These are phyloP conservation scores for Sporobolomyces roseus DNA, from an alignment of 768 basidiomycete species.

Conservation along the genomic window DNA sequence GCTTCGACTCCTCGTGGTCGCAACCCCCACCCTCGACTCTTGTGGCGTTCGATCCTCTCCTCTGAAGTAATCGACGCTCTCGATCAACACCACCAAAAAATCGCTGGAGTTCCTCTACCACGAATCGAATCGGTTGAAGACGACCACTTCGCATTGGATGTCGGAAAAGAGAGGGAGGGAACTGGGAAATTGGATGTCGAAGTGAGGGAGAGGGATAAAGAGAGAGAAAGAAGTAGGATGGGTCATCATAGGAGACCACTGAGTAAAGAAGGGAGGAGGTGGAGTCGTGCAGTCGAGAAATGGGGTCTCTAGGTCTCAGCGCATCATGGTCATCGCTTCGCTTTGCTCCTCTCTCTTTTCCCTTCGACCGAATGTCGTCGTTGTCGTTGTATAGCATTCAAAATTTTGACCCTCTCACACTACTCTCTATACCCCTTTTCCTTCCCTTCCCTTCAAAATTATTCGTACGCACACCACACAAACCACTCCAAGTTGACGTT, in stretches of 20 bases:
- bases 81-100: conserved; percentile 25
- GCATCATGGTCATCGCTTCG: background rate
- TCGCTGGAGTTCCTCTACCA: conserved; percentile 27
- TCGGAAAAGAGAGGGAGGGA: conserved; percentile 20
- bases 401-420: too few species aligned
- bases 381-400: too few species aligned
- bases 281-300: conserved; percentile 30
- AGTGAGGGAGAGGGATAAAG: conserved; percentile 9
- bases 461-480: too few species aligned
- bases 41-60: conserved; percentile 28
- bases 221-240: conserved; percentile 14
- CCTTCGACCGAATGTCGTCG: too few species aligned
- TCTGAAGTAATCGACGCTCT: conserved; percentile 18
- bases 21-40: conserved; percentile 25
- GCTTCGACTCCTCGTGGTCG: conserved; percentile 18
- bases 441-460: background rate
- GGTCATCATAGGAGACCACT: background rate
- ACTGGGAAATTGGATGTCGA: conserved; percentile 19
- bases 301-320: conserved; percentile 18
- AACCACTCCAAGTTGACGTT: too few species aligned
- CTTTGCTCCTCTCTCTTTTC: too few species aligned
- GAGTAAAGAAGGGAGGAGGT: conserved; percentile 27
- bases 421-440: background rate
- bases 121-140: background rate
- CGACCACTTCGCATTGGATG: background rate